Conservation (phyloP, 1,284 basidiomycete species). For the Moesziomyces parantarcticus region DNA sequence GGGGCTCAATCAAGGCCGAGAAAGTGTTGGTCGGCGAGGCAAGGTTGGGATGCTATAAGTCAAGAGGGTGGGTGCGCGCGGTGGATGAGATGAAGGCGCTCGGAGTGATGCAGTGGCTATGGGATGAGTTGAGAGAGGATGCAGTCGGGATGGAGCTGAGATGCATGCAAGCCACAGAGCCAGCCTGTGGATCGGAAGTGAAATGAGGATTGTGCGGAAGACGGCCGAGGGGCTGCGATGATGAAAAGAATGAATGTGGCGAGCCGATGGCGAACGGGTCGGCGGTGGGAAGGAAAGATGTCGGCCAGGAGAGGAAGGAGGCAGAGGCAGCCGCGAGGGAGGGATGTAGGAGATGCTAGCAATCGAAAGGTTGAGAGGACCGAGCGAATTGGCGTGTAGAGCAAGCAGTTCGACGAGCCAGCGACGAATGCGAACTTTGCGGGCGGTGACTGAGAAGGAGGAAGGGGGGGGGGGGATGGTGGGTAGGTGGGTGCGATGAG, state of each 20-base stretch:
- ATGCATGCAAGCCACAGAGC: constrained; percentile 39
- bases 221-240: constrained; percentile 3
- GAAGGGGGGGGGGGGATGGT: neutral
- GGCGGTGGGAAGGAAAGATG: neutral
- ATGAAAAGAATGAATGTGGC: constrained; percentile 16
- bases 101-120: neutral
- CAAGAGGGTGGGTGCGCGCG: neutral
- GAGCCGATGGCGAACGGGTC: neutral
- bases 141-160: constrained; percentile 6
- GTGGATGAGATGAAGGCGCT: neutral
- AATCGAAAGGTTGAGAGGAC: neutral
- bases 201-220: neutral
- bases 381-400: neutral
- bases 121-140: neutral
- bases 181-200: constrained; percentile 24
- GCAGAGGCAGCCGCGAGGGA: neutral
- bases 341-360: neutral
- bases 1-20: no score
- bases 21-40: no score
- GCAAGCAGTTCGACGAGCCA: constrained; percentile 18
- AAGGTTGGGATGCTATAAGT: neutral
- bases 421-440: constrained; percentile 5
- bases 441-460: neutral
- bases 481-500: no score
- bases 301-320: neutral